Evolutionary conservation across 768 basidiomycete species (phyloP), one percentile per base, ranked within the genome.

Genomic region (Stropharia rugosoannulata): DNA sequence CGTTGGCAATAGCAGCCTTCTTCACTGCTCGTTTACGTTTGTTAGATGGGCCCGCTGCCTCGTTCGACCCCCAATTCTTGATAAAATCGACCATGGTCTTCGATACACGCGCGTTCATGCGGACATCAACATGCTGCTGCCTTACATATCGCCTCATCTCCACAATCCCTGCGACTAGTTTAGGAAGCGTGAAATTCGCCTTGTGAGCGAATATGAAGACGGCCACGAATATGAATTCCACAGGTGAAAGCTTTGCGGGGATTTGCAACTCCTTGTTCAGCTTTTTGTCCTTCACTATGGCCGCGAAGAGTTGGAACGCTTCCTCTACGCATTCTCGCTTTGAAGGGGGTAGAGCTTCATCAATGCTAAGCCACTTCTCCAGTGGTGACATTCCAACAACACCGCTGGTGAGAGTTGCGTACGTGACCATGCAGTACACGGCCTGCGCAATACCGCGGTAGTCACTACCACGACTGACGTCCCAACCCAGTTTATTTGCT

Each of bases 181-280:
- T 75, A 0, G 57, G 58, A 57, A 73, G 39, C 2, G 71, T 64
- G 54, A 80, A 59, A 10, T 49, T 64, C 12, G 73, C 68, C 67
- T 76, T 82, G 51, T 79, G 73, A n/a, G 75, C 66, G 11, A 77
- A 75, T 13, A 90, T 78, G 18, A 90, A 67, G 3, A 87, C 61
- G 18, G 73, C 74, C 46, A 82, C 78, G 59, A 79, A 70, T 45
- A 88, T 75, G 58, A 92, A 83, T 66, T 92, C 90, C 39, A 89
- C 73, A 0, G 90, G 90, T 0, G 88, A 77, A 1, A 90, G 74
- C 38, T 83, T 84, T 59, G 73, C 70, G 43, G 61, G 37, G 66
- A 58, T 67, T 66, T 71, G 65, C 64, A 86, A 80, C 18, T 70
- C 55, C 7, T 61, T 52, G n/a, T 62, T 71, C 16, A 72, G 60